These are phyloP conservation scores for Teunomyces atbi DNA, from an alignment of 805 yeast genomes.

Conservation along the genomic window DNA sequence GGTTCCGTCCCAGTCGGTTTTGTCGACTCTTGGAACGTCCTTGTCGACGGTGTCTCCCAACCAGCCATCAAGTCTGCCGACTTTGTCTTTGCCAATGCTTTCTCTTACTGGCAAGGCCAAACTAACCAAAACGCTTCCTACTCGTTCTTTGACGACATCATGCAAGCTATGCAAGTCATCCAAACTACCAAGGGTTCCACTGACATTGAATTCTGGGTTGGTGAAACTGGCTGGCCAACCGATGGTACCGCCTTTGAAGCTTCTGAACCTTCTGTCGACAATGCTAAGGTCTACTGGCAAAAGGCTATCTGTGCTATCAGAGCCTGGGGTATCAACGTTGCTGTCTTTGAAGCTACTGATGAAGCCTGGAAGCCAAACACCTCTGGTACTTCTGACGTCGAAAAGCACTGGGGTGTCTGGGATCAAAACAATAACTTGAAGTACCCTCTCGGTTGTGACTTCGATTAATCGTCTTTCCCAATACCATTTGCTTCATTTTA, in stretches of 20 bases:
- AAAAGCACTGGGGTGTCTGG: slow-evolving; percentile 94
- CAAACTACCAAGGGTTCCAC: slow-evolving; percentile 85
- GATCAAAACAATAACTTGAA: slow-evolving; percentile 46
- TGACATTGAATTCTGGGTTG: slow-evolving; percentile 89
- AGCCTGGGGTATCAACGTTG: slow-evolving; percentile 93
- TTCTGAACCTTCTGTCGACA: slow-evolving; percentile 65
- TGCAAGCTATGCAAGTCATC: slow-evolving; percentile 91
- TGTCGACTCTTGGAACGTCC: slow-evolving; percentile 93
- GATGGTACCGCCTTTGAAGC: slow-evolving; percentile 70
- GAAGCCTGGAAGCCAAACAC: slow-evolving; percentile 95
- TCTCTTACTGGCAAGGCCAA: slow-evolving; percentile 99
- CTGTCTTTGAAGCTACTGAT: slow-evolving; percentile 92
- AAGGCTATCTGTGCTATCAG: slow-evolving; percentile 89
- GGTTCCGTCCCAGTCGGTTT: slow-evolving; percentile 77
- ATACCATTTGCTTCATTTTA: background rate
- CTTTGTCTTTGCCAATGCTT: slow-evolving; percentile 88
- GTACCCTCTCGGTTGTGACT: slow-evolving; percentile 37
- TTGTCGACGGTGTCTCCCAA: slow-evolving; percentile 72
- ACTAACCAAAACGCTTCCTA: slow-evolving; percentile 75
- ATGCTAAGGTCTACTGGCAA: slow-evolving; percentile 82
- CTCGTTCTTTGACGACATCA: slow-evolving; percentile 94
- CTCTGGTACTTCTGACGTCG: slow-evolving; percentile 82
- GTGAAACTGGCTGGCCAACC: slow-evolving; percentile 98
- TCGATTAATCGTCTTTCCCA: slow-evolving; percentile 8
- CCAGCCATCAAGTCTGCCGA: slow-evolving; percentile 81